Conservation (phyloP, 2,329 filamentous ascomycete genomes). For the Colletotrichum siamense region DNA sequence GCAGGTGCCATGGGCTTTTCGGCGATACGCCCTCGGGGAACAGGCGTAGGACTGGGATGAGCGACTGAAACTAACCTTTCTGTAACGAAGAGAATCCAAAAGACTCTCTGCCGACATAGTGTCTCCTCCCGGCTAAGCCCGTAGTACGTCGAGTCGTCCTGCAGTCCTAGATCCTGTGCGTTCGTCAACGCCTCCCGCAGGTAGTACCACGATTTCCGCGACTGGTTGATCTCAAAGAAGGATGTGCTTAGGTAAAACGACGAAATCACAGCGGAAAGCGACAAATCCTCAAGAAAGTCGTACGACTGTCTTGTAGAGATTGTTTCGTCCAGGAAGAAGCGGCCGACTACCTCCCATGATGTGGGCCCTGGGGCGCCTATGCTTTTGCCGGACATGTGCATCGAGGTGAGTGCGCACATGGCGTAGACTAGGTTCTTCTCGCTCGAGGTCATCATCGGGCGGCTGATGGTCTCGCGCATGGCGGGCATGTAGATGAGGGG, state of each 20-base stretch:
- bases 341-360: conserved; percentile 55
- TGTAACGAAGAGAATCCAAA: conserved; percentile 68
- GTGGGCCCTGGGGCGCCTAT: conserved; percentile 40
- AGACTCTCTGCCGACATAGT: conserved; percentile 60
- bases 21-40: not conserved
- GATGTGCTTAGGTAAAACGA: conserved; percentile 67
- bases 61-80: conserved; percentile 50
- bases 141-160: conserved; percentile 62
- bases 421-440: conserved; percentile 57
- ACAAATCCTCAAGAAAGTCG: conserved; percentile 62
- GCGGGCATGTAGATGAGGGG: conserved; percentile 65
- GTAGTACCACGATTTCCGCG: conserved; percentile 67
- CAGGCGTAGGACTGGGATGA: not conserved
- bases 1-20: not conserved
- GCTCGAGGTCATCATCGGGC: conserved; percentile 35
- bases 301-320: conserved; percentile 59
- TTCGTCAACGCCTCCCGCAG: conserved; percentile 66
- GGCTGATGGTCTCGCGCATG: conserved; percentile 54
- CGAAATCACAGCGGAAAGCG: conserved; percentile 62
- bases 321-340: conserved; percentile 63
- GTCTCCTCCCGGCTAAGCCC: conserved; percentile 53
- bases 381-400: conserved; percentile 52
- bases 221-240: conserved; percentile 66
- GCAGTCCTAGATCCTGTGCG: conserved; percentile 62
- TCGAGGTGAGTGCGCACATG: conserved; percentile 61